These are phyloP conservation scores for Fusarium chlamydosporum DNA, from an alignment of 2,329 filamentous ascomycete species.

Conservation along the genomic window DNA sequence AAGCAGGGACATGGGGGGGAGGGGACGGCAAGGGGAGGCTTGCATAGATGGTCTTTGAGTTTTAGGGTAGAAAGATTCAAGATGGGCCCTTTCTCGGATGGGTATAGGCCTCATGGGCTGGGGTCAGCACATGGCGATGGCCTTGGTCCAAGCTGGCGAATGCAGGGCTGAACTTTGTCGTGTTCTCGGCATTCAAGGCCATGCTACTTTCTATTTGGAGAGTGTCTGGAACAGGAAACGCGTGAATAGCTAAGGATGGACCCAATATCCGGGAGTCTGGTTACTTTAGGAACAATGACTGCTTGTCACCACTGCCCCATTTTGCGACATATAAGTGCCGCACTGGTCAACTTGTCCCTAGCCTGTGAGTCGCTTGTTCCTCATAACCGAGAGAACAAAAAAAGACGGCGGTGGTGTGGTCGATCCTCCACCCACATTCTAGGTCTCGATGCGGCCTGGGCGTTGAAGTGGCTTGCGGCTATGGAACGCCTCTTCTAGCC, in stretches of 20 bases:
- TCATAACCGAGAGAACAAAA: neutral
- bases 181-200: conserved; percentile 22
- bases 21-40: neutral
- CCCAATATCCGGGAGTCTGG: conserved; percentile 1
- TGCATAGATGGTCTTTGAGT: neutral
- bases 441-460: conserved; percentile 33
- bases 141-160: conserved; percentile 22
- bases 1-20: neutral
- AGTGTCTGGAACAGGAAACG: neutral
- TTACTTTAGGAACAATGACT: neutral
- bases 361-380: neutral
- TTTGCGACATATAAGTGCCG: neutral
- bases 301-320: neutral
- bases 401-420: neutral
- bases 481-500: conserved; percentile 20
- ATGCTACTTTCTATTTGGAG: neutral
- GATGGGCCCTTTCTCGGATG: neutral
- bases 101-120: neutral
- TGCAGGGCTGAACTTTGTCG: conserved; percentile 39
- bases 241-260: neutral
- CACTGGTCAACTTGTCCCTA: neutral
- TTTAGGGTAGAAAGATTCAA: neutral
- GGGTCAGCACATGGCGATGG: conserved; percentile 12
- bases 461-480: conserved; percentile 33
- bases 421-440: conserved; percentile 4